Percentiles rank a stretch among this genome's conserved stretches.
phyloP scores from a whole-genome alignment of 306 rosid genomes.

The Alnus rubra region DNA sequence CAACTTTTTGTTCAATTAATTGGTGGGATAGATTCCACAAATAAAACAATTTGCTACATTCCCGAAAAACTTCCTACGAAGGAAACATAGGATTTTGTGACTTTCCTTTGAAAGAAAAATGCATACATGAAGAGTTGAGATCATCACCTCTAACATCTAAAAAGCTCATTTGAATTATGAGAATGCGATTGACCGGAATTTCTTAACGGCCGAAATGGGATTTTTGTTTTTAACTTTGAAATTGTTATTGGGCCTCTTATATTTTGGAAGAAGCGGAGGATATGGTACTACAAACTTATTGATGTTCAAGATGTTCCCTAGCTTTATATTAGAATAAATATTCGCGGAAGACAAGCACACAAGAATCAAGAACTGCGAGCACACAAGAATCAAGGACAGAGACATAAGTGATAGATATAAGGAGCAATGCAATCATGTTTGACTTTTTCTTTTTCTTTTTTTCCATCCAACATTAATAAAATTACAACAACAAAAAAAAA shows the following conservation, averaged over 20 bases:
- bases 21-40: conserved; percentile 33
- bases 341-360: neutral
- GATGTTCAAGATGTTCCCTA: conserved; percentile 27
- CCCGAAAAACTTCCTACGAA: conserved; percentile 15
- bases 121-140: neutral
- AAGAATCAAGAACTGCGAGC: too few relatives aligned
- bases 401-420: too few relatives aligned
- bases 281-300: conserved; percentile 15
- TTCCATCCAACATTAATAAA: too few relatives aligned
- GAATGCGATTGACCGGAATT: too few relatives aligned
- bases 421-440: too few relatives aligned
- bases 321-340: conserved; percentile 17
- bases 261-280: conserved; percentile 23
- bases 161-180: neutral
- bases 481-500: too few relatives aligned
- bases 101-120: conserved; percentile 17
- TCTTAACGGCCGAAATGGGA: too few relatives aligned
- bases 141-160: neutral
- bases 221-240: conserved; percentile 32
- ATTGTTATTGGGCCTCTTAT: conserved; percentile 20
- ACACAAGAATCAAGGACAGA: too few relatives aligned
- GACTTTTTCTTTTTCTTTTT: too few relatives aligned
- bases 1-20: conserved; percentile 38
- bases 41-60: conserved; percentile 44
- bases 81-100: conserved; percentile 43